Evolutionary conservation across 2,329 filamentous ascomycete species (phyloP).

Genomic region (Stemphylium beticola): DNA sequence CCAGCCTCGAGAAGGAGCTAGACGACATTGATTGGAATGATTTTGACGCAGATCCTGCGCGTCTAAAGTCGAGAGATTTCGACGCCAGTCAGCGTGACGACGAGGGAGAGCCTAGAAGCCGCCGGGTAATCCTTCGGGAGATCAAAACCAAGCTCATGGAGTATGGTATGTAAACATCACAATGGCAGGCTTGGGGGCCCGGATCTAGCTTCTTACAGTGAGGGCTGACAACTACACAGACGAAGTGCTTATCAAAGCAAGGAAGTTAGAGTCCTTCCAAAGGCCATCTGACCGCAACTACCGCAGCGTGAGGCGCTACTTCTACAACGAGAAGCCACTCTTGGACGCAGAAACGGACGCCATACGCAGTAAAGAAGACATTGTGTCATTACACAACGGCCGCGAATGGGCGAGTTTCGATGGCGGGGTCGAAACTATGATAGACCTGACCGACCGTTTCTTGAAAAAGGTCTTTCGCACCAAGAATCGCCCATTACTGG

Average conservation of each 20-base stretch:
- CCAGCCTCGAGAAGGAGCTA: conserved; percentile 45
- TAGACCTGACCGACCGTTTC: conserved; percentile 33
- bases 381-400: conserved; percentile 47
- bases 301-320: conserved; percentile 46
- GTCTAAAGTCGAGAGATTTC: conserved; percentile 34
- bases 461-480: conserved; percentile 31
- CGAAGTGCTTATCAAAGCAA: conserved; percentile 49
- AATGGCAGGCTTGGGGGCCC: background rate
- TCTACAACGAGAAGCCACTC: conserved; percentile 46
- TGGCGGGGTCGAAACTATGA: conserved; percentile 45
- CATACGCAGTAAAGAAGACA: conserved; percentile 52
- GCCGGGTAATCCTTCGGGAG: conserved; percentile 38
- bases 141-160: conserved; percentile 44
- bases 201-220: too few species aligned
- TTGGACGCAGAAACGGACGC: conserved; percentile 45
- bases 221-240: conserved; percentile 26
- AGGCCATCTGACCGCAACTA: conserved; percentile 51
- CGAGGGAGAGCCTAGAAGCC: conserved; percentile 27
- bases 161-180: conserved; percentile 35
- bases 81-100: conserved; percentile 25
- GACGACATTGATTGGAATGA: conserved; percentile 45
- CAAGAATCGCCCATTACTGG: conserved; percentile 33
- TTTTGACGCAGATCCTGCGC: conserved; percentile 27
- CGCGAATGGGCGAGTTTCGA: conserved; percentile 53
- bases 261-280: conserved; percentile 47